Conservation (phyloP, 352 stramenopile species). For the Globisporangium solare region DNA sequence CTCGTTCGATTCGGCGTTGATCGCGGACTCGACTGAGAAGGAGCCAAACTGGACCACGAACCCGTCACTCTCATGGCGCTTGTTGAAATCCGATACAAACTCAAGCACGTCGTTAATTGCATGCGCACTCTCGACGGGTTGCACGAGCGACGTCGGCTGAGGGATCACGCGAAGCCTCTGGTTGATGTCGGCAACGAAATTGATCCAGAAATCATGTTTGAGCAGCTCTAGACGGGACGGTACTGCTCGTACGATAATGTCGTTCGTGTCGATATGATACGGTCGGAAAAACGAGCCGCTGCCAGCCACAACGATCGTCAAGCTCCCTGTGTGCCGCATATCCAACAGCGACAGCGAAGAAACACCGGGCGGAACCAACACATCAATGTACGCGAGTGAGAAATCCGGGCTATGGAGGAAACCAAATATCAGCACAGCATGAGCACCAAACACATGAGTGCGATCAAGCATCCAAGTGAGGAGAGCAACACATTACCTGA, state of each 20-base stretch:
- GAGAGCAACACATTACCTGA: conserved; percentile 30
- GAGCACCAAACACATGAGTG: too few relatives aligned
- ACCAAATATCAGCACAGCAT: not conserved
- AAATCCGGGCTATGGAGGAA: conserved; percentile 47
- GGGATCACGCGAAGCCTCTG: conserved; percentile 57
- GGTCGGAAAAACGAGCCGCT: conserved; percentile 79
- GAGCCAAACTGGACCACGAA: conserved; percentile 56
- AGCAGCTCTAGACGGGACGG: conserved; percentile 61
- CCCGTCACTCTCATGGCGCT: conserved; percentile 43
- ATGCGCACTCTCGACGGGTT: conserved; percentile 24
- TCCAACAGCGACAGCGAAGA: conserved; percentile 15
- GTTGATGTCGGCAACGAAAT: conserved; percentile 75
- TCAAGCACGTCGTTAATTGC: conserved; percentile 35
- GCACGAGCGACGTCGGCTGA: conserved; percentile 39
- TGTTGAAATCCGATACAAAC: conserved; percentile 58
- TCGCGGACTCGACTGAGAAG: conserved; percentile 29
- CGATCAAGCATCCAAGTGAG: not conserved
- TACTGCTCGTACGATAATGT: conserved; percentile 71
- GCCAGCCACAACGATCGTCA: conserved; percentile 61
- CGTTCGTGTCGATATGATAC: conserved; percentile 81
- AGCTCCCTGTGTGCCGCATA: not conserved
- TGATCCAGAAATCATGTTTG: conserved; percentile 80
- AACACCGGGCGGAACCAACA: conserved; percentile 43
- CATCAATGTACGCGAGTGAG: conserved; percentile 77
- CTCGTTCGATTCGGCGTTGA: conserved; percentile 30